Evolutionary conservation across 805 yeast genomes (phyloP), one percentile per base, ranked within the genome.

Genomic region (Maudiozyma serrabonitensis): DNA sequence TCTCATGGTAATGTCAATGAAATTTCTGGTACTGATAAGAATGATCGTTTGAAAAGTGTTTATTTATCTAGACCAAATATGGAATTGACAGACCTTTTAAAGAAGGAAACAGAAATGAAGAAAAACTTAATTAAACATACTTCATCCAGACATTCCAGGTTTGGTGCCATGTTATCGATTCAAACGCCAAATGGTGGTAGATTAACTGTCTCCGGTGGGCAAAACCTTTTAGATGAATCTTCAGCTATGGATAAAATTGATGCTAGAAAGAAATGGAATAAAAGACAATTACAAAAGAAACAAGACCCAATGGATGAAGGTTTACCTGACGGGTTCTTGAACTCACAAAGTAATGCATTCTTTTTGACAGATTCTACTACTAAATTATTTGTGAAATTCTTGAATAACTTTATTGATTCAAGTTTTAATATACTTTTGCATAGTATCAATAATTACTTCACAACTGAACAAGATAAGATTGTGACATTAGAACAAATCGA

Each of bases 81-180:
- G 51, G 73, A 72, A 49, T 63, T 82, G 19, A 64, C 72, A 41
- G 76, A 74, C 19, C 62, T 87, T 7, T 69, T 88, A n/a, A 69
- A 71, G 2, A 75, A 75, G 48, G 97, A 91, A 59, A 71, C 75
- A 19, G 72, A 73, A 32, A 62, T 82, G 52, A 79, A 77, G 50
- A 70, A 68, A 40, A 60, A 64, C 34, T 73, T 80, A 45, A 70
- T 72, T 28, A 76, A 75, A 63, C 67, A 72, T 47, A 70, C 81
- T 1, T 76, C 86, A 1, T 74, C 87, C 0, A 75, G 99, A 44
- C 99, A 91, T 62, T 90, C 93, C 2, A 75, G 95, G 47, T 91
- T 91, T 69, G 99, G 99, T 0, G 82, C 97, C 0, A 69, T 90
- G 53, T 66, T 89, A 11, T 82, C 95, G 1, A 72, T 91, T 31